These are phyloP conservation scores for Setomelanomma holmii DNA, from an alignment of 2,329 filamentous ascomycete genomes.

Conservation along the genomic window DNA sequence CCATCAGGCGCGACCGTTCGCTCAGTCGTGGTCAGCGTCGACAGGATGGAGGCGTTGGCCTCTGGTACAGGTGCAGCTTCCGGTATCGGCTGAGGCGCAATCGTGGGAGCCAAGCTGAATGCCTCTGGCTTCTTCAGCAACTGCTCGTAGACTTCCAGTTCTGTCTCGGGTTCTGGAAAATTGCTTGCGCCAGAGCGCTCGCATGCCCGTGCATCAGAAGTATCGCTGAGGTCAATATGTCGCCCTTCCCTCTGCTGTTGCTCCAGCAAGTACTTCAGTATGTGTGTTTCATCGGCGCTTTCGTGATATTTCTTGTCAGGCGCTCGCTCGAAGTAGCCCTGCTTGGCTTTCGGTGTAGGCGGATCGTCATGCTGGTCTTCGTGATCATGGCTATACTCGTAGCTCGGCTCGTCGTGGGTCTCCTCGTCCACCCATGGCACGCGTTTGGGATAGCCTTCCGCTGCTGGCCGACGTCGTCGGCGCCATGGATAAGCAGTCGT, in stretches of 20 bases:
- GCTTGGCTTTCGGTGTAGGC: conserved; percentile 34
- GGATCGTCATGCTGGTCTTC: conserved; percentile 45
- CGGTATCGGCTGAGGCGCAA: conserved; percentile 5
- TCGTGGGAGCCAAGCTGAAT: too few species aligned
- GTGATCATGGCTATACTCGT: conserved; percentile 43
- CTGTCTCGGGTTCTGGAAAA: conserved; percentile 44
- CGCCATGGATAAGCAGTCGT: not conserved
- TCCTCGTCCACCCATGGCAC: conserved; percentile 20
- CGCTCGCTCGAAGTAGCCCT: not conserved
- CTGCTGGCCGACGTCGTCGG: not conserved
- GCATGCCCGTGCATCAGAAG: not conserved
- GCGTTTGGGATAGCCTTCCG: conserved; percentile 15
- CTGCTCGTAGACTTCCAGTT: conserved; percentile 62
- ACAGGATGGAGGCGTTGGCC: conserved; percentile 53
- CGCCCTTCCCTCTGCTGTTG: not conserved
- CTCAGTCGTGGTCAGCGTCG: conserved; percentile 65
- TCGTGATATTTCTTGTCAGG: not conserved
- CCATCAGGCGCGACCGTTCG: conserved; percentile 63
- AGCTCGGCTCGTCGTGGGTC: conserved; percentile 39
- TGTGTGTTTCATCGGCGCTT: not conserved
- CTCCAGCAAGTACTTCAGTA: not conserved
- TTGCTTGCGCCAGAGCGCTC: not conserved
- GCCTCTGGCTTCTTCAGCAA: conserved; percentile 32
- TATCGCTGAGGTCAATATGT: not conserved
- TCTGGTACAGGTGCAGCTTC: conserved; percentile 13